A percentile compares a stretch with the other conserved stretches of the same genome.
Evolutionary conservation across 2,329 filamentous ascomycete species (phyloP).

Genomic region (Xylaria sp.): DNA sequence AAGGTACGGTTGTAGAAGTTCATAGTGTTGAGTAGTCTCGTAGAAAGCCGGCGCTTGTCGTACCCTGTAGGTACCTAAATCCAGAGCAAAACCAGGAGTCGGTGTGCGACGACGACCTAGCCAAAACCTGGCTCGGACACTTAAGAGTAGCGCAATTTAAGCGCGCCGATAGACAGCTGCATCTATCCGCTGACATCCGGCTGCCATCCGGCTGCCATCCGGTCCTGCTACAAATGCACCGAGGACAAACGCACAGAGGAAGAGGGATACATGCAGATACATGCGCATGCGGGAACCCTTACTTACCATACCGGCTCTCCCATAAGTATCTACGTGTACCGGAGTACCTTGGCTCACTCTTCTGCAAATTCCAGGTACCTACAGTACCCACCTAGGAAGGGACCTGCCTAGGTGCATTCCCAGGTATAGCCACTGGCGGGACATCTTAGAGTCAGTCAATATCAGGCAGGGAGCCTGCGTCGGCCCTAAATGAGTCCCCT

Average conservation of each 20-base stretch:
- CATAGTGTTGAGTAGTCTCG: too few relatives aligned
- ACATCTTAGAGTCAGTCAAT: background rate
- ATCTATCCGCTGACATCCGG: too few relatives aligned
- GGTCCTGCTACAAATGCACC: background rate
- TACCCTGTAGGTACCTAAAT: too few relatives aligned
- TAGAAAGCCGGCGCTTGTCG: too few relatives aligned
- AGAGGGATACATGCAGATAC: background rate
- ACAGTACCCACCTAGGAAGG: background rate
- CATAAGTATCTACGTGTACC: background rate
- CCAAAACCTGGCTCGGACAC: too few relatives aligned
- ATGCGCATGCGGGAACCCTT: background rate
- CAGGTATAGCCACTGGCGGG: background rate
- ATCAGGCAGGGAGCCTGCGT: background rate
- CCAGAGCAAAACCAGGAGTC: too few relatives aligned
- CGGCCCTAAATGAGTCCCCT: conserved; percentile 32
- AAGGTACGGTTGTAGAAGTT: too few relatives aligned
- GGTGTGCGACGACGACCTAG: too few relatives aligned
- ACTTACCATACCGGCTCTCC: background rate
- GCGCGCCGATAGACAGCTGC: conserved; percentile 19
- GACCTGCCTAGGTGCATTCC: background rate
- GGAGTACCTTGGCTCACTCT: too few relatives aligned
- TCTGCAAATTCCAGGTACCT: too few relatives aligned
- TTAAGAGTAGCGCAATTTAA: too few relatives aligned
- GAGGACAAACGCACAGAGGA: background rate
- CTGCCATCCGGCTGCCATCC: too few relatives aligned